Percentiles rank a stretch among this genome's conserved stretches.
These are phyloP conservation scores for Dictyostelium discoideum DNA, from an alignment of 78 protist genomes.

Conservation along the genomic window DNA sequence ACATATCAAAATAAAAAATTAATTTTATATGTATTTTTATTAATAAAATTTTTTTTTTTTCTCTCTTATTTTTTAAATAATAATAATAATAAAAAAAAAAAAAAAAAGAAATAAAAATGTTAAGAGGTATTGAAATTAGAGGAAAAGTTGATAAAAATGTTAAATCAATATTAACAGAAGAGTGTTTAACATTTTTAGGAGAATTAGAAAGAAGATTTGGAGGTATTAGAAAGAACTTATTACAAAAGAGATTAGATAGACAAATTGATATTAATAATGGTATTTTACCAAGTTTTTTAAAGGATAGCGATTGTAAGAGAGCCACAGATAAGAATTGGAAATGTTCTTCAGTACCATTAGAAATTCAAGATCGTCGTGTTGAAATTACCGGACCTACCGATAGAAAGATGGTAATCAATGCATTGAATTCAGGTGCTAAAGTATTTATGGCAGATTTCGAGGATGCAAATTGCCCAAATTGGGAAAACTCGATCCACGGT, in stretches of 20 bases:
- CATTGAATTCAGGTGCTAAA: slow-evolving; percentile 88
- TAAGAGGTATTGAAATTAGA: slow-evolving; percentile 70
- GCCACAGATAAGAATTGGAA: slow-evolving; percentile 58
- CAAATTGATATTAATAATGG: slow-evolving; percentile 57
- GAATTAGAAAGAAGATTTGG: slow-evolving; percentile 69
- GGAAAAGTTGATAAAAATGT: not conserved
- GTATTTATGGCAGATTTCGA: slow-evolving; percentile 91
- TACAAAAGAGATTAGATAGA: slow-evolving; percentile 30
- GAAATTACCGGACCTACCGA: slow-evolving; percentile 91
- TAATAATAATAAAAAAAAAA: too few relatives aligned
- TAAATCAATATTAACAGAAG: slow-evolving; percentile 23
- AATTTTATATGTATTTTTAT: too few relatives aligned
- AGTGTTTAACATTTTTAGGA: slow-evolving; percentile 43
- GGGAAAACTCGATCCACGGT: slow-evolving; percentile 82
- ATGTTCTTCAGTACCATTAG: slow-evolving; percentile 79
- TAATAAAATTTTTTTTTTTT: too few relatives aligned
- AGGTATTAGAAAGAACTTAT: not conserved
- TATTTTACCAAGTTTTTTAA: slow-evolving; percentile 1
- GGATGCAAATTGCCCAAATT: slow-evolving; percentile 86
- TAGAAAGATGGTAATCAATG: slow-evolving; percentile 90
- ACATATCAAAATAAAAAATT: too few relatives aligned
- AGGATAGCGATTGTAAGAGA: not conserved
- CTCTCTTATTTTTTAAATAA: too few relatives aligned
- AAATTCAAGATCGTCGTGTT: slow-evolving; percentile 87
- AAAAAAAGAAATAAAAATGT: not conserved